These are phyloP conservation scores for Hypoxylon sp. DNA, from an alignment of 2,329 filamentous ascomycete genomes.

Conservation along the genomic window DNA sequence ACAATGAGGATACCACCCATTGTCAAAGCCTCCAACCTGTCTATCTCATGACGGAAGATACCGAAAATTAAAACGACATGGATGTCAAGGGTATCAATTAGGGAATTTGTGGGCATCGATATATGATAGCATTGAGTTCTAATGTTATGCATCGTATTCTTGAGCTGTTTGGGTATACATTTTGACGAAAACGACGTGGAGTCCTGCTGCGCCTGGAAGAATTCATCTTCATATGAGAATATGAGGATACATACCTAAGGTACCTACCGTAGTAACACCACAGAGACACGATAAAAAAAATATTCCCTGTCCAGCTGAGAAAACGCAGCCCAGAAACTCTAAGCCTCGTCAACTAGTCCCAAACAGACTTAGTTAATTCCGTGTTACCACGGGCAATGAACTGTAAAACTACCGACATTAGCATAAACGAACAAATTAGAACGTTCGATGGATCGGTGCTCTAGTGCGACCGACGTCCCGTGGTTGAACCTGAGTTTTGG, in stretches of 20 bases:
- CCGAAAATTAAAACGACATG: conserved; percentile 21
- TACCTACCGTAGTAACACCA: conserved; percentile 1
- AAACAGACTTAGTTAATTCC: conserved; percentile 7
- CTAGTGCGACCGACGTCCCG: conserved; percentile 29
- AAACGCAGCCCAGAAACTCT: conserved; percentile 24
- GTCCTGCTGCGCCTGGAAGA: conserved; percentile 29
- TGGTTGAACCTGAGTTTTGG: conserved; percentile 8
- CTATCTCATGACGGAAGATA: conserved; percentile 19
- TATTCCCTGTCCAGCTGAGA: conserved; percentile 43
- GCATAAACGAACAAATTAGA: conserved; percentile 22
- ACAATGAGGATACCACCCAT: conserved; percentile 2
- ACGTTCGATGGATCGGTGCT: conserved; percentile 19
- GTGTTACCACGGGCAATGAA: conserved; percentile 25
- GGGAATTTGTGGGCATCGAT: conserved; percentile 12
- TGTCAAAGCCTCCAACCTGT: conserved; percentile 1
- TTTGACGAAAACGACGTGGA: conserved; percentile 4
- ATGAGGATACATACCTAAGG: no score
- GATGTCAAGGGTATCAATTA: conserved; percentile 11
- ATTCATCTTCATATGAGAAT: conserved; percentile 2
- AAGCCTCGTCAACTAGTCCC: conserved; percentile 38
- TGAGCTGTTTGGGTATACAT: conserved; percentile 5
- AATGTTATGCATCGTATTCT: conserved; percentile 4
- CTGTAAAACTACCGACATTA: conserved; percentile 27
- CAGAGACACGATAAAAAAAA: conserved; percentile 1
- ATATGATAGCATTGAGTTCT: conserved; percentile 9